Base-by-base conservation (phyloP, 1,284 basidiomycete genomes). In the Ceratobasidium sp. region DNA sequence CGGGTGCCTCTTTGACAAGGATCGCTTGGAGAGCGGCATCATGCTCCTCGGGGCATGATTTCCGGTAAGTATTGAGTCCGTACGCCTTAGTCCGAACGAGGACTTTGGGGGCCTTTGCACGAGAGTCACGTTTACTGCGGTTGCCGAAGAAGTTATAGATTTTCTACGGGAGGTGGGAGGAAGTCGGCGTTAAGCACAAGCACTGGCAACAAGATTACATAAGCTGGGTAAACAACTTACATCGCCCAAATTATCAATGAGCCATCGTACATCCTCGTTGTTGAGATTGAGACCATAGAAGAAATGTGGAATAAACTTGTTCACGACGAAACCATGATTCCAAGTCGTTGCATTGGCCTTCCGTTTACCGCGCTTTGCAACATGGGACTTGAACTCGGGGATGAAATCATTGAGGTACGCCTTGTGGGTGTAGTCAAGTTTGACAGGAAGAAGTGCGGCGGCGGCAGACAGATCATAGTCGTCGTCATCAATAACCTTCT, bases 91-190 rank as follows among this genome's bases (percentile, higher is more conserved):
- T 12, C 61, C 42, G 40, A 13, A 64, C 20, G 33, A 39, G 6
- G 39, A 39, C 15, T 3, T 39, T 28, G 26, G 26, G 39, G 10
- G 33, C 40, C 15, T 23, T n/a, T 9, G 33, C 61, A 4, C 33
- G 18, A 15, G 61, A 20, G 15, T 64, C 18, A 9, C 61, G 61
- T 15, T 40, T 64, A 10, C 12, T 20, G 20, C 23, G 33, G 61
- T 64, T 64, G 61, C 18, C 40, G 39, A 64, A 20, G 61, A 40
- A 64, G 61, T 20, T 40, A 39, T 64, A 64, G 61, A 64, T 64
- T 64, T 64, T 39, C 61, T 64, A 28, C 15, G 58, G n/a, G n/a
- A n/a, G n/a, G n/a, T n/a, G 46, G 46, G 46, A 46, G 46, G 46
- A 15, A 15, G 46, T 46, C 9, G 46, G 18, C 10, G 33, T 64